These are phyloP conservation scores for Aurantiochytrium sp. DNA, from an alignment of 108 stramenopile species.

Conservation along the genomic window DNA sequence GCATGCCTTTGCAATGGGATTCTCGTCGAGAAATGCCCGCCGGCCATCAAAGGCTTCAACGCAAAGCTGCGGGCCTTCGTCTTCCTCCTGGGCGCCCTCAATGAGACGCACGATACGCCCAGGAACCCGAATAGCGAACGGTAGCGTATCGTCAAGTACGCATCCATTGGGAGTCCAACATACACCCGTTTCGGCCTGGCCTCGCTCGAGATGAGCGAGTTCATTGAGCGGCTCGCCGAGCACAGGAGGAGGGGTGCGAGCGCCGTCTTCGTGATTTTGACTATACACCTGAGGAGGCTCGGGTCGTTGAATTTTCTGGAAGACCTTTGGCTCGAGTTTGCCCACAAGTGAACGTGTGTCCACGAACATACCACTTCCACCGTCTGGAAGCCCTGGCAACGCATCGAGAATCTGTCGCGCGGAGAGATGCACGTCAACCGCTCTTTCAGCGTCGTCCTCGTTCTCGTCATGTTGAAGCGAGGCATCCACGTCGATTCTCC, in stretches of 20 bases:
- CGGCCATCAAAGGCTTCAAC: neutral
- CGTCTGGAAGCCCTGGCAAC: too few relatives aligned
- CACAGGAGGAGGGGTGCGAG: neutral
- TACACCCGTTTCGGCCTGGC: neutral
- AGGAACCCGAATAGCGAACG: neutral
- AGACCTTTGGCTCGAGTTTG: neutral
- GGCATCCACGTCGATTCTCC: neutral
- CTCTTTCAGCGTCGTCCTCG: too few relatives aligned
- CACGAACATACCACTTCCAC: too few relatives aligned
- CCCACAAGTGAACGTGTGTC: neutral
- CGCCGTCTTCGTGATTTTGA: neutral
- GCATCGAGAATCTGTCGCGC: too few relatives aligned
- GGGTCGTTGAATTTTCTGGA: neutral
- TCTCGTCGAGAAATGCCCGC: neutral
- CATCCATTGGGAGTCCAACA: neutral
- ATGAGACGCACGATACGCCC: neutral
- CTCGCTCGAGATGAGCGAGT: neutral
- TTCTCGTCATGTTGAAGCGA: too few relatives aligned
- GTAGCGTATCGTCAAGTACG: neutral
- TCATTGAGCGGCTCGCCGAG: neutral
- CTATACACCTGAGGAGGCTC: neutral
- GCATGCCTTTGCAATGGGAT: neutral
- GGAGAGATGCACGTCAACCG: too few relatives aligned
- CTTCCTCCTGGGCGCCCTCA: neutral
- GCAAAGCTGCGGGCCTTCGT: neutral